Base-by-base conservation (phyloP, 805 yeast species). In the Diddensiella caesifluorescens region DNA sequence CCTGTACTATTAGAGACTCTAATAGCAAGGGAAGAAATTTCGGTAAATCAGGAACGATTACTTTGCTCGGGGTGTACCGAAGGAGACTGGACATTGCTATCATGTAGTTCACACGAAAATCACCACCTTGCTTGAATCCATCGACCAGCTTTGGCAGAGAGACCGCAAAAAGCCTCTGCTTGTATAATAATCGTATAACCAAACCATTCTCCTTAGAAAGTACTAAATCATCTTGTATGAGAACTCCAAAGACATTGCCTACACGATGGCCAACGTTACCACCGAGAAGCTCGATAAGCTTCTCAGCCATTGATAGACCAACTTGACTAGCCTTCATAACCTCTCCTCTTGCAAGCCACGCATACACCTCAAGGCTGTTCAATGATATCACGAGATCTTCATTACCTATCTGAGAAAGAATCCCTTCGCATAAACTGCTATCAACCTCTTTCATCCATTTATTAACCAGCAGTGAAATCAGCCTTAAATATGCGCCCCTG, bases 311-410 rank as follows among this genome's bases (percentile, higher is more conserved):
- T 25, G 50, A 52, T 18, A 50, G 58, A 3, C 72, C 68, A 0
- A 48, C 21, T 5, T 61, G 48, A 45, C 80, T 81, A 48, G 73
- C 73, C 51, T 73, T 77, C 58, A 85, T 56, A 0, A 84, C 55
- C 38, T 84, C 65, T 0, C 84, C 89, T 59, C 86, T 88, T 16
- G 79, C 64, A 4, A 80, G 60, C 95, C 95, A 88, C 7, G 32
- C 32, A 13, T 29, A 29, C 6, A 29, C 15, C 15, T 29, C 32
- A 13, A 29, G 32, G 12, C 19, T 6, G 15, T 13, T 29, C 32
- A 29, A 19, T 13, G 19, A 6, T 7, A 7, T 29, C 15, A 6
- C 16, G 7, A 29, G 6, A 7, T 7, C 6, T n/a, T n/a, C n/a
- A n/a, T n/a, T n/a, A n/a, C n/a, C n/a, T n/a, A n/a, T n/a, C n/a